Conservation (phyloP, 2,329 filamentous ascomycete species). For the Cladobotryum protrusum region DNA sequence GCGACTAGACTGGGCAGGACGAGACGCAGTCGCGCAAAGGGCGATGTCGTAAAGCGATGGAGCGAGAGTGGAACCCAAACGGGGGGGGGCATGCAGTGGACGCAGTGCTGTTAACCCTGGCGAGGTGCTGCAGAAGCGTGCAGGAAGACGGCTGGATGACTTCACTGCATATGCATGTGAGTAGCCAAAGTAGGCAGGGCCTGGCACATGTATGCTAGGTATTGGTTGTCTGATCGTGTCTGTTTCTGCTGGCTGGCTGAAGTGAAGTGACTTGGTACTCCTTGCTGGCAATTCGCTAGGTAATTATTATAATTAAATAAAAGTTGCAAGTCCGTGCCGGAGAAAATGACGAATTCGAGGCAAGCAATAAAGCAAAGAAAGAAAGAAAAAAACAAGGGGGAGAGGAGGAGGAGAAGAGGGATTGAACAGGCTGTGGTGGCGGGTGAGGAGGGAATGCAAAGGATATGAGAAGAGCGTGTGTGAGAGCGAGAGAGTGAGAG, state of each 20-base stretch:
- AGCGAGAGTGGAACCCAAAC: background rate
- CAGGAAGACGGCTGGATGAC: conserved; percentile 3
- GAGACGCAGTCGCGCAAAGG: too few relatives aligned
- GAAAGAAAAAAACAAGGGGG: conserved; percentile 5
- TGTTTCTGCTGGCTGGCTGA: background rate
- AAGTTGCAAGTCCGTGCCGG: too few relatives aligned
- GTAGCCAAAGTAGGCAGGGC: background rate
- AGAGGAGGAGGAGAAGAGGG: conserved; percentile 9
- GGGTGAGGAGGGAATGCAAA: too few relatives aligned
- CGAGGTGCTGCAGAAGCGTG: conserved; percentile 10
- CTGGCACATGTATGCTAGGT: background rate
- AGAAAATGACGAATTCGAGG: too few relatives aligned
- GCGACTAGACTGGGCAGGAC: too few relatives aligned
- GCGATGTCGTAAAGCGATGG: background rate
- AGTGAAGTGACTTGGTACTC: too few relatives aligned
- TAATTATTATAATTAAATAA: too few relatives aligned
- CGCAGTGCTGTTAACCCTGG: conserved; percentile 5
- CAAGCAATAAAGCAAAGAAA: conserved; percentile 3
- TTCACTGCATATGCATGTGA: background rate
- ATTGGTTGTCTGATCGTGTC: background rate
- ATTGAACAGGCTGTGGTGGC: background rate
- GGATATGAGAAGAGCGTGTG: too few relatives aligned
- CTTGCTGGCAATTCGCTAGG: background rate
- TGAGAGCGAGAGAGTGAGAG: too few relatives aligned
- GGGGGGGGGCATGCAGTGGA: conserved; percentile 6